Base-by-base conservation (phyloP, 2,329 filamentous ascomycete species). In the Hypoxylon sp. region DNA sequence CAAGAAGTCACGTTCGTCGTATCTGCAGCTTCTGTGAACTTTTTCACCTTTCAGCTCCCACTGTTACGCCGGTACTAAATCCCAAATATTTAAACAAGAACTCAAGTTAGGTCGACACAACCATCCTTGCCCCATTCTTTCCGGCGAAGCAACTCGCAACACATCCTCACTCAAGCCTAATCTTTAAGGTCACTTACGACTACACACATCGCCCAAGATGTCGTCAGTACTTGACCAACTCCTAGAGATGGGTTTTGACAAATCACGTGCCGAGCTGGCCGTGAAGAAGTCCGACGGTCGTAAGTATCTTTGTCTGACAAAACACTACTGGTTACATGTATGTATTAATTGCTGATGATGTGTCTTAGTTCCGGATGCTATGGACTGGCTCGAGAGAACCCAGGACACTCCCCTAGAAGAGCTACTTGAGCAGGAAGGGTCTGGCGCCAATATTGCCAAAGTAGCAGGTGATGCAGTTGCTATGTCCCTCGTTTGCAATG, bases 331-430 rank as follows among this genome's bases (percentile, higher is more conserved):
- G 51, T 8, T n/a, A 29, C 26, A 19, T 4, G 26, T 26, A 31
- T 31, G 29, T 31, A 35, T 26, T 42, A 24, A 48, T 48, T 61
- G 17, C 46, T 70, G 63, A 72, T 69, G 59, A 67, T 59, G 39
- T 65, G 54, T 62, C 61, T 17, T 70, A 95, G 93, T 98, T 51
- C 91, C 96, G 78, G 92, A 91, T 73, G 96, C 96, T 57, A 87
- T 99, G 64, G 93, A 97, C 82, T 99, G 96, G 96, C 88, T 99
- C 1, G 94, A 97, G 78, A 88, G 92, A 74, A 97, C 97, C 78
- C 91, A 97, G 78, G 94, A 97, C 80, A 97, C 92, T 74, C 86
- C 92, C 1, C 79, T 97, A 46, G 94, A 98, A 39, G 91, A 97
- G 64, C 90, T 98, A 68, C 87, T 92, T 70, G 85, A 84, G 29